A percentile compares a stretch with the other conserved stretches of the same genome.
phyloP scores from a whole-genome alignment of 164 flowering plant genomes.

The Vitis rupestris region DNA sequence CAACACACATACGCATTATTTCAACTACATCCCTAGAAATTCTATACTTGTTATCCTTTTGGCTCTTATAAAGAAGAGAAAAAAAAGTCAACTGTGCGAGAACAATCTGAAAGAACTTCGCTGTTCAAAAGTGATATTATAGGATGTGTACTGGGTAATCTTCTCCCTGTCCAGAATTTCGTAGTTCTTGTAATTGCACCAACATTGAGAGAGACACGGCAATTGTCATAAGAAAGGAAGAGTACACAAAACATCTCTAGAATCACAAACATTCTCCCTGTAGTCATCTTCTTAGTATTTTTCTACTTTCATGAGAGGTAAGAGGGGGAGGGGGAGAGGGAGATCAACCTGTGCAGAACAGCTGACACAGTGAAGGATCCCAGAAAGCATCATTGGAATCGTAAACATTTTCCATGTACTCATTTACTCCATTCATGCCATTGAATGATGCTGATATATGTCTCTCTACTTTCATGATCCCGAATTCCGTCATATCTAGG shows the following conservation, averaged over 20 bases:
- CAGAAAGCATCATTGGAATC: constrained; percentile 24
- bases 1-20: too few species aligned
- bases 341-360: constrained; percentile 23
- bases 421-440: constrained; percentile 27
- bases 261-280: neutral
- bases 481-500: constrained; percentile 16
- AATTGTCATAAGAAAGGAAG: neutral
- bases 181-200: too few species aligned
- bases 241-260: neutral
- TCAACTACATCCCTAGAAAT: too few species aligned
- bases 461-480: constrained; percentile 24
- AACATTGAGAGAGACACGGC: neutral
- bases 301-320: neutral
- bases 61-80: too few species aligned
- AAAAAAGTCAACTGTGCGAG: too few species aligned
- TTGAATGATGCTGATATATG: constrained; percentile 32
- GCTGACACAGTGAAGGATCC: constrained; percentile 26
- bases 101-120: too few species aligned
- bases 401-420: constrained; percentile 22
- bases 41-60: too few species aligned
- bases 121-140: too few species aligned
- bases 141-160: too few species aligned
- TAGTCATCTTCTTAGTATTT: neutral
- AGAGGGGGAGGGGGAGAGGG: constrained; percentile 2
- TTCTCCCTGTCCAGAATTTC: too few species aligned